Base-by-base conservation (phyloP, 371 early-diverging fungal genomes). In the Mycotypha africana region DNA sequence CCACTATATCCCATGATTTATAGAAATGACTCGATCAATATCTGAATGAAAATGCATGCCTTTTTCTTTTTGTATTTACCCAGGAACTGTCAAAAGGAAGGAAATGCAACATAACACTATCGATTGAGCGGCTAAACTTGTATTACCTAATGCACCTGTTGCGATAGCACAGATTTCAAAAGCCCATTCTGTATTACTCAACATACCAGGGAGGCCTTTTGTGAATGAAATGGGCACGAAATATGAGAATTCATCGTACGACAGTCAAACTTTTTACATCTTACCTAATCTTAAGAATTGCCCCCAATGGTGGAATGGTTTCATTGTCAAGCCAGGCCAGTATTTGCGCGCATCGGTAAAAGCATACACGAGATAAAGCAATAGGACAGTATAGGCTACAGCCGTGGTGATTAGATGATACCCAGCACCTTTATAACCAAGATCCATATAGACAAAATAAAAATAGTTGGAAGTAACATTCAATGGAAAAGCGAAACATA, bases 111-210 rank as follows among this genome's bases (percentile, higher is more conserved):
- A 46, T 5, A 67, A 42, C 15, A 67, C 52, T 17, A 72, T 58
- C 6, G 68, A 60, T 53, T 72, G 72, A 9, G 66, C 68, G 6
- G 72, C 72, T 23, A 72, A 28, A 42, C 61, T 67, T 28, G 60
- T 65, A 55, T 62, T 52, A 3, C 68, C 72, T 11, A 72, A 40
- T 0, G 61, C 62, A 38, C 72, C 70, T 16, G 72, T 52, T 15
- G 65, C 26, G 10, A 72, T 51, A n/a, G 68, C 72, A 46, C 72
- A 72, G 5, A 72, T 58, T 54, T 72, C 72, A 40, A 72, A 72
- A 1, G 72, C 72, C 72, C 72, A 72, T 30, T 72, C 72, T 0
- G 66, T 65, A 1, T 65, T 57, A 45, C 72, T 72, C 14, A 72
- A 36, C 72, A 72, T 72, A 0, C 72, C 72, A 6, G 72, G 72